phyloP scores from a whole-genome alignment of 257 asterid species.

The Mentha longifolia region DNA sequence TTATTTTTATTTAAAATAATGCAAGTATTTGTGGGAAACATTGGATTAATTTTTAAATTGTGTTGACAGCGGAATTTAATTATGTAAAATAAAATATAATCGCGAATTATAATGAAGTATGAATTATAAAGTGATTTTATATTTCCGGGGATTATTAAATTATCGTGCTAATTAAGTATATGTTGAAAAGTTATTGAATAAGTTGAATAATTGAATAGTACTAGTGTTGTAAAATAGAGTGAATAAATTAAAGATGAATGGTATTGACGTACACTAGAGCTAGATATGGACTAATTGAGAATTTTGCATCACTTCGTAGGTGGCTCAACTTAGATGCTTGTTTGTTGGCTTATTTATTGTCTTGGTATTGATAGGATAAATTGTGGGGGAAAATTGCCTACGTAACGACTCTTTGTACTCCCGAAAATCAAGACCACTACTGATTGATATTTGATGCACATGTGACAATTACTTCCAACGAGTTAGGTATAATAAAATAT shows the following conservation, averaged over 20 bases:
- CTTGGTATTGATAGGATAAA: neutral
- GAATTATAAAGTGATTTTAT: neutral
- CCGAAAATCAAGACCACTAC: neutral
- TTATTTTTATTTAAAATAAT: no score
- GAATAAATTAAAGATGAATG: neutral
- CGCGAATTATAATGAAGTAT: no score
- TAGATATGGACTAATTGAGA: neutral
- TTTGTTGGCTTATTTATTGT: neutral
- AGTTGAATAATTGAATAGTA: neutral
- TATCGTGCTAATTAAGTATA: neutral
- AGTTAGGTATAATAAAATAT: no score
- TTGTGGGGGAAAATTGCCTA: neutral
- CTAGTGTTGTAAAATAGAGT: neutral
- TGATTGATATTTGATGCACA: neutral
- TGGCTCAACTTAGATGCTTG: constrained; percentile 4
- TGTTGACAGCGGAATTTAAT: no score
- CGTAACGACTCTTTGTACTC: neutral
- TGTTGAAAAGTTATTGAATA: neutral
- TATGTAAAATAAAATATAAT: no score
- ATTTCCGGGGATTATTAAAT: neutral
- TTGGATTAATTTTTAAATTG: no score
- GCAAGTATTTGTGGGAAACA: no score
- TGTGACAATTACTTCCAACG: neutral
- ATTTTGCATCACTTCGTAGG: neutral
- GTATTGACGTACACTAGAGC: neutral